Evolutionary conservation across 768 basidiomycete species (phyloP).

Genomic region (Tylopilus sp.): DNA sequence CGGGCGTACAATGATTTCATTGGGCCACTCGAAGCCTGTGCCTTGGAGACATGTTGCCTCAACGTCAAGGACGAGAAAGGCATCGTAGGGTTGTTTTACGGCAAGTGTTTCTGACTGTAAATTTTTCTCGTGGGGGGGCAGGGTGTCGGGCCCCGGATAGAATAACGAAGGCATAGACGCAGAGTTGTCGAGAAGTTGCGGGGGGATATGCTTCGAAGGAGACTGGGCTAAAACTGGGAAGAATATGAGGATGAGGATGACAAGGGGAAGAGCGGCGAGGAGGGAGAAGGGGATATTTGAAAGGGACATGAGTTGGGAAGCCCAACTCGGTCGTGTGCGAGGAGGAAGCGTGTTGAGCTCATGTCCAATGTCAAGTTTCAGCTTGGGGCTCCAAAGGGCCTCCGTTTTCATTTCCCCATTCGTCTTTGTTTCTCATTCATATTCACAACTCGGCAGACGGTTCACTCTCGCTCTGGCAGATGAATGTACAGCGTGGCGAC

Average conservation of each 20-base stretch:
- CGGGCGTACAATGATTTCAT: constrained; percentile 85
- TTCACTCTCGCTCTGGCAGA: neutral
- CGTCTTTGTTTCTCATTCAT: neutral
- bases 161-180: constrained; percentile 18
- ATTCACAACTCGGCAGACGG: neutral
- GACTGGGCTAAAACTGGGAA: neutral
- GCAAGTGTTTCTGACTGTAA: constrained; percentile 11
- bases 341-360: constrained; percentile 26
- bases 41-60: constrained; percentile 79
- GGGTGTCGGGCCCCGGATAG: constrained; percentile 6
- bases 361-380: constrained; percentile 21
- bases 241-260: constrained; percentile 6
- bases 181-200: neutral
- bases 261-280: constrained; percentile 5
- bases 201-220: neutral
- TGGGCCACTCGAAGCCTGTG: constrained; percentile 75
- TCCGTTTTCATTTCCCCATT: constrained; percentile 13
- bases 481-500: constrained; percentile 52
- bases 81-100: constrained; percentile 57
- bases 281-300: neutral
- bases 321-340: constrained; percentile 5
- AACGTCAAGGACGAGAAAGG: constrained; percentile 85
- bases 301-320: constrained; percentile 7
- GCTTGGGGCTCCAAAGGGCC: neutral
- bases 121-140: neutral